A percentile compares a stretch with the other conserved stretches of the same genome.
Conservation (phyloP, 225 moss, liverwort and hornwort species). For the Pseudoscleropodium purum region DNA sequence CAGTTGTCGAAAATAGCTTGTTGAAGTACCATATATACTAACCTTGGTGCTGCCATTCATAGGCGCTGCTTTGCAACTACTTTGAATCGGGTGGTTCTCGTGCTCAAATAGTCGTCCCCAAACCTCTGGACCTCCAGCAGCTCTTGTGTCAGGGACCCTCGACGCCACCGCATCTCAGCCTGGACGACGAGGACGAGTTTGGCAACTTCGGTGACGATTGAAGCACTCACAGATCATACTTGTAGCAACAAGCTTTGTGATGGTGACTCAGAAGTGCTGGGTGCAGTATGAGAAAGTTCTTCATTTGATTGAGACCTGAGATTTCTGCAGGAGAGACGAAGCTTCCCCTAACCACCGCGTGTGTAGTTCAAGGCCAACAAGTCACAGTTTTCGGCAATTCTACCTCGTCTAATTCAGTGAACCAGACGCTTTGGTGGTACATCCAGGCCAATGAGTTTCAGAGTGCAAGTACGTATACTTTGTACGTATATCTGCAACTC, state of each 20-base stretch:
- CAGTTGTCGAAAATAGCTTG: background rate
- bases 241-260: background rate
- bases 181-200: slow-evolving; percentile 18
- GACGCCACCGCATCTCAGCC: background rate
- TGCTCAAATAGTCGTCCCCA: slow-evolving; percentile 67
- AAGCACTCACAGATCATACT: background rate
- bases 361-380: background rate
- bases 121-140: slow-evolving; percentile 56
- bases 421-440: background rate
- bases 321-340: background rate
- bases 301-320: background rate
- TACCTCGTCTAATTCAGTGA: background rate
- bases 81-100: slow-evolving; percentile 59
- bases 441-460: background rate
- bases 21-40: background rate
- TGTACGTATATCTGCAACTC: background rate
- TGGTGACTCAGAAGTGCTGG: background rate
- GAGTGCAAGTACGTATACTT: background rate
- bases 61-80: slow-evolving; percentile 68
- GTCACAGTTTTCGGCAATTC: background rate
- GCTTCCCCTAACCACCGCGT: background rate
- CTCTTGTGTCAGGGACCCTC: slow-evolving; percentile 45
- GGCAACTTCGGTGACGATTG: slow-evolving; percentile 33
- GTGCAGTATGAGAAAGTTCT: background rate
- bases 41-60: background rate